Conservation (phyloP, 441 rosid species). For the California macrophylla region DNA sequence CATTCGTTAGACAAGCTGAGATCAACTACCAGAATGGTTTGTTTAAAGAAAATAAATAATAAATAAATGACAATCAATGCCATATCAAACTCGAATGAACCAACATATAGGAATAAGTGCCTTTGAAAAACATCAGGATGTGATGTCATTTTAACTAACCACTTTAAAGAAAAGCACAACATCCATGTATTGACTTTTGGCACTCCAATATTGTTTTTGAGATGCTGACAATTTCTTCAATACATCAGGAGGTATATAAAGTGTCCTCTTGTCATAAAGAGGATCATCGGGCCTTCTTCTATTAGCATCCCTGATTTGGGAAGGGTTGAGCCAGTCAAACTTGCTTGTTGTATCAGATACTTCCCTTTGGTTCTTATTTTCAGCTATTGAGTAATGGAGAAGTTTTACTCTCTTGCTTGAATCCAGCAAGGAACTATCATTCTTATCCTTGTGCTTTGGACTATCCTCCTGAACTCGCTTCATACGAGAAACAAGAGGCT, state of each 20-base stretch:
- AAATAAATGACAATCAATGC: not conserved
- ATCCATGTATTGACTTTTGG: constrained; percentile 85
- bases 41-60: not conserved
- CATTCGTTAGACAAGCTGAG: not conserved
- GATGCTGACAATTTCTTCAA: constrained; percentile 81
- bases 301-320: constrained; percentile 59
- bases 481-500: constrained; percentile 43
- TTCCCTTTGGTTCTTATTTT: constrained; percentile 28
- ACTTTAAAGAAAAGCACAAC: constrained; percentile 90
- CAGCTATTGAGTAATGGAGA: constrained; percentile 32
- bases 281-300: constrained; percentile 74
- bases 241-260: constrained; percentile 62
- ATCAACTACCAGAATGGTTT: not conserved
- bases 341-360: constrained; percentile 44
- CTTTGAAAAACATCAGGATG: not conserved
- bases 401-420: constrained; percentile 47
- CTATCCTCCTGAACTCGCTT: constrained; percentile 57
- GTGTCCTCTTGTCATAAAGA: constrained; percentile 65
- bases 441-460: constrained; percentile 27
- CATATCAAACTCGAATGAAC: constrained; percentile 1
- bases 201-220: constrained; percentile 83
- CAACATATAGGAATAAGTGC: not conserved
- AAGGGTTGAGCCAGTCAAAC: constrained; percentile 88
- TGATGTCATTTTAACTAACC: constrained; percentile 43
- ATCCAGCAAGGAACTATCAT: constrained; percentile 26